Evolutionary conservation across 2,329 filamentous ascomycete species (phyloP), one percentile per base, ranked within the genome.

Genomic region (Aspergillus texensis): DNA sequence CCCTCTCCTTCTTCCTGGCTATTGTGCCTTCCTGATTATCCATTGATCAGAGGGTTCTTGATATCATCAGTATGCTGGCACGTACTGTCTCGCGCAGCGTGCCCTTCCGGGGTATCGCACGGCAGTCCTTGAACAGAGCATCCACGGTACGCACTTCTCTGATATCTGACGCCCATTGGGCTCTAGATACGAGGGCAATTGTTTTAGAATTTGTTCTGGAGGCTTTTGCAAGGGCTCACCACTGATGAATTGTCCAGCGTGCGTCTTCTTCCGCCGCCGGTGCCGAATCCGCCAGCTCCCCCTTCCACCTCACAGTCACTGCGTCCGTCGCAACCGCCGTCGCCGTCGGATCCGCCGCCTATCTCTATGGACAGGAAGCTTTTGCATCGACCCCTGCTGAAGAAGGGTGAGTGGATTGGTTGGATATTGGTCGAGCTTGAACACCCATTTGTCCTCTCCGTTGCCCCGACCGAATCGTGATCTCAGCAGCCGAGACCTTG

Each of bases 321-420:
- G 93, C 92, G 77, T 88, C 89, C 75, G 92, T 91, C 78, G 94
- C 95, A 73, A 97, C 93, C 73, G 88, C 91, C 74, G 86, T 93
- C 77, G 93, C 94, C 74, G 85, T 92, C 81, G 94, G 93, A 75
- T 94, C 94, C 71, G 89, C 94, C 76, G 94, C 92, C 74, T 98
- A 94, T 83, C 89, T 96, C 74, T 98, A 96, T 82, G 95, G 94
- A 76, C 88, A 92, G 74, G 89, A 91, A 74, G 91, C 92, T 67
- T 88, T 93, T 81, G 95, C 95, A 74, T 91, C 91, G 89, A 94
- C 94, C 74, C 93, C 93, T 69, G 91, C 91, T 77, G 95, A 99
- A 86, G 95, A 99, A 89, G 95, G 95, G 95, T 99, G 86, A 90
- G 94, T 91, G 48, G 28, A 60, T 65, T 55, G 57, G 41, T 56